Percentiles rank a stretch among this genome's conserved stretches.
Evolutionary conservation across 805 yeast species (phyloP).

Genomic region (Candida ovalis): DNA sequence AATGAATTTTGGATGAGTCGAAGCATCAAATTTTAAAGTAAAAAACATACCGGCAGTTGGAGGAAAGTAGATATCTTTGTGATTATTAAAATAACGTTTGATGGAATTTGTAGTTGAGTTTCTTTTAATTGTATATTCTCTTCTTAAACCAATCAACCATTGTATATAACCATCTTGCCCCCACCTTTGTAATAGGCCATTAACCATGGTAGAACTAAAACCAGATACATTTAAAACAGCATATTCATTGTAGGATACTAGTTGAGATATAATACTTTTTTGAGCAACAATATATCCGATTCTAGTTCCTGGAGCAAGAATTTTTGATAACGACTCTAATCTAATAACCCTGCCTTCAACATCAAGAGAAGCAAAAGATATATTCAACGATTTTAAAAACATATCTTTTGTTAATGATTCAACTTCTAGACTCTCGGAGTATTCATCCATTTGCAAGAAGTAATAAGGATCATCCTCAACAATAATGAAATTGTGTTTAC

Average conservation of each 20-base stretch:
- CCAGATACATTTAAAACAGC: slow-evolving; percentile 80
- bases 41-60: slow-evolving; percentile 90
- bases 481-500: slow-evolving; percentile 80
- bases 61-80: slow-evolving; percentile 39
- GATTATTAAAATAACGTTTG: slow-evolving; percentile 64
- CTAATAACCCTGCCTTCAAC: slow-evolving; percentile 86
- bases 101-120: slow-evolving; percentile 52
- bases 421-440: neutral
- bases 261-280: slow-evolving; percentile 56
- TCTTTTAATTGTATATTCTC: slow-evolving; percentile 83
- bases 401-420: slow-evolving; percentile 41
- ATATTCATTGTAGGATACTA: slow-evolving; percentile 72
- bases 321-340: slow-evolving; percentile 87
- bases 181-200: slow-evolving; percentile 78
- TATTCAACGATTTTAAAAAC: slow-evolving; percentile 63
- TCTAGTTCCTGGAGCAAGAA: slow-evolving; percentile 87
- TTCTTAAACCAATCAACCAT: slow-evolving; percentile 81
- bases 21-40: slow-evolving; percentile 67
- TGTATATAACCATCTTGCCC: slow-evolving; percentile 85
- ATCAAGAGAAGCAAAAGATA: slow-evolving; percentile 73
- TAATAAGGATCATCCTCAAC: slow-evolving; percentile 98
- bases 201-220: slow-evolving; percentile 64
- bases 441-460: slow-evolving; percentile 84
- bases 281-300: slow-evolving; percentile 88
- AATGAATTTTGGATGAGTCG: slow-evolving; percentile 72